phyloP scores from a whole-genome alignment of 2,329 filamentous ascomycete genomes.

The Aspergillus latus region DNA sequence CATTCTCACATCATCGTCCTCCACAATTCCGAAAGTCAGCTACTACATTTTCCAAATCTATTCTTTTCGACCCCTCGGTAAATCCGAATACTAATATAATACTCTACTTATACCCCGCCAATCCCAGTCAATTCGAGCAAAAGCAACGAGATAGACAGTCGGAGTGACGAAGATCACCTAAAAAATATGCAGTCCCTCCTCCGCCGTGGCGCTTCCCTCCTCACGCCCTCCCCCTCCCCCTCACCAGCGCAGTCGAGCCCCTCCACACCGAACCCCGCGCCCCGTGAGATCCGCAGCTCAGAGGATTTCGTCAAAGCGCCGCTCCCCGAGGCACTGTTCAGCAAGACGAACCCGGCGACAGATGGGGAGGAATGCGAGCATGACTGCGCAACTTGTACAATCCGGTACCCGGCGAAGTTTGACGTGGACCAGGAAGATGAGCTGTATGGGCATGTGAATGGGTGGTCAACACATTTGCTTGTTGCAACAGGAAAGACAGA shows the following conservation, averaged over 20 bases:
- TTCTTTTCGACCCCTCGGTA: neutral
- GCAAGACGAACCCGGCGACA: conserved; percentile 68
- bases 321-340: conserved; percentile 62
- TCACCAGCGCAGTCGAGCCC: conserved; percentile 13
- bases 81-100: neutral
- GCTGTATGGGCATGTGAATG: conserved; percentile 81
- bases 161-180: neutral
- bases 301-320: conserved; percentile 51
- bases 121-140: neutral
- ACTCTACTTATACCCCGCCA: neutral
- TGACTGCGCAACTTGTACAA: conserved; percentile 79
- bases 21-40: conserved; percentile 1
- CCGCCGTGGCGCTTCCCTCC: conserved; percentile 35
- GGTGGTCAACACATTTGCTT: conserved; percentile 84
- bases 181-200: conserved; percentile 36
- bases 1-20: conserved; percentile 10
- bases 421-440: conserved; percentile 72
- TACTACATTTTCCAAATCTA: neutral
- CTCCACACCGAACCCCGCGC: conserved; percentile 16
- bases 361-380: conserved; percentile 88
- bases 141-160: neutral
- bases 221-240: conserved; percentile 31
- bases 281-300: neutral
- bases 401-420: conserved; percentile 74
- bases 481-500: conserved; percentile 95